Evolutionary conservation across 2,329 filamentous ascomycete species (phyloP).

Genomic region (Malbranchea cinnamomea): DNA sequence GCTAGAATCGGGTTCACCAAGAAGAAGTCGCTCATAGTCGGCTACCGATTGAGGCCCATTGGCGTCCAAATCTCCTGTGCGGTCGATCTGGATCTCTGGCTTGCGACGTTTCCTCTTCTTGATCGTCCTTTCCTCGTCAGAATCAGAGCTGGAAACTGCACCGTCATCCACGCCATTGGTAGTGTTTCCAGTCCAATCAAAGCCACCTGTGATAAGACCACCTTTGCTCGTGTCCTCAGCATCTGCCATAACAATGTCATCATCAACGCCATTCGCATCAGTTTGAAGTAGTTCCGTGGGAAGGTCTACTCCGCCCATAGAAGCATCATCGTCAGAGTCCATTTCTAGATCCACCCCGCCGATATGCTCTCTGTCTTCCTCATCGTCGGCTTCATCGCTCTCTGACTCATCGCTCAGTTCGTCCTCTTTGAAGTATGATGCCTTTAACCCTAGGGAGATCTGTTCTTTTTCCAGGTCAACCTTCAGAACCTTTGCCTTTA

Average conservation of each 20-base stretch:
- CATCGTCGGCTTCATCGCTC: slow-evolving; percentile 29
- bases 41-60: slow-evolving; percentile 78
- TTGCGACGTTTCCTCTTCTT: slow-evolving; percentile 61
- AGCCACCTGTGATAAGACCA: slow-evolving; percentile 58
- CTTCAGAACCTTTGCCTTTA: slow-evolving; percentile 78
- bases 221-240: slow-evolving; percentile 23
- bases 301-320: slow-evolving; percentile 32
- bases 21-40: slow-evolving; percentile 84
- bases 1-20: slow-evolving; percentile 88
- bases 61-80: slow-evolving; percentile 78
- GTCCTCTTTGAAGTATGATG: slow-evolving; percentile 64
- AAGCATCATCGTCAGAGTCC: slow-evolving; percentile 22
- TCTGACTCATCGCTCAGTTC: slow-evolving; percentile 39
- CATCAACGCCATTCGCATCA: slow-evolving; percentile 31
- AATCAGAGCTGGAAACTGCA: slow-evolving; percentile 17
- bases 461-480: slow-evolving; percentile 60
- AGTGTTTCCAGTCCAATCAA: slow-evolving; percentile 70
- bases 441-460: slow-evolving; percentile 83
- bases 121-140: slow-evolving; percentile 30
- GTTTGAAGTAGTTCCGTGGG: slow-evolving; percentile 23
- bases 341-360: slow-evolving; percentile 18
- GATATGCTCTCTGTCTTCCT: slow-evolving; percentile 20
- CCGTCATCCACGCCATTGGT: slow-evolving; percentile 26
- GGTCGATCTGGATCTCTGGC: slow-evolving; percentile 67
- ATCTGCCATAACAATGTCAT: slow-evolving; percentile 30